A percentile compares a stretch with the other conserved stretches of the same genome.
Conservation (phyloP, 176 grass and related monocot genomes). For the Canna indica region DNA sequence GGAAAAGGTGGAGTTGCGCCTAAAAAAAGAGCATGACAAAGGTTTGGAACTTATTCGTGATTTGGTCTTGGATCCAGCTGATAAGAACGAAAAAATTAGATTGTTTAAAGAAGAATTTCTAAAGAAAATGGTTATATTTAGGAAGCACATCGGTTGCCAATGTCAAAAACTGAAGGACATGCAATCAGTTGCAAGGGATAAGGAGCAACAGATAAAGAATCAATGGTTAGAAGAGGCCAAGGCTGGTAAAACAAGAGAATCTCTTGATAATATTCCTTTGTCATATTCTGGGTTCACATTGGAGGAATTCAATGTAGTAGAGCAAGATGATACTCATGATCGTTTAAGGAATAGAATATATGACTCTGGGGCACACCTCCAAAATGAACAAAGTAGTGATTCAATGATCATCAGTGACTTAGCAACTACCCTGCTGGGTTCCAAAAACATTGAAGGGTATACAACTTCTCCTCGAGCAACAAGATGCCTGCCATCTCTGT, state of each 20-base stretch:
- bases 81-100: constrained; percentile 29
- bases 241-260: constrained; percentile 42
- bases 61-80: constrained; percentile 20
- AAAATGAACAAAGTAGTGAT: neutral
- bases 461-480: neutral
- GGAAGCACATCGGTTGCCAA: constrained; percentile 48
- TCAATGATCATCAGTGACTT: neutral
- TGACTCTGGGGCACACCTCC: constrained; percentile 12
- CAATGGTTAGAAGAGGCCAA: constrained; percentile 45
- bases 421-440: neutral
- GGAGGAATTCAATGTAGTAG: constrained; percentile 43
- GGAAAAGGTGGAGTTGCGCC: constrained; percentile 31
- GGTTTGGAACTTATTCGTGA: constrained; percentile 36
- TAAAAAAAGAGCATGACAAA: constrained; percentile 33
- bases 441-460: neutral
- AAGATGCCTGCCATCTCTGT: neutral
- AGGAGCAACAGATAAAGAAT: constrained; percentile 58
- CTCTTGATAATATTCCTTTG: constrained; percentile 56
- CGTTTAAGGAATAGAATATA: constrained; percentile 15
- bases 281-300: constrained; percentile 52
- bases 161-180: constrained; percentile 39
- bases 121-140: constrained; percentile 37
- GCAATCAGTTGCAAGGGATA: constrained; percentile 34
- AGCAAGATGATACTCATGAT: constrained; percentile 20
- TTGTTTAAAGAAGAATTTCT: constrained; percentile 43